Evolutionary conservation across 192 early-diverging fungal species (phyloP).

Genomic region (Phlyctochytrium planicorne): DNA sequence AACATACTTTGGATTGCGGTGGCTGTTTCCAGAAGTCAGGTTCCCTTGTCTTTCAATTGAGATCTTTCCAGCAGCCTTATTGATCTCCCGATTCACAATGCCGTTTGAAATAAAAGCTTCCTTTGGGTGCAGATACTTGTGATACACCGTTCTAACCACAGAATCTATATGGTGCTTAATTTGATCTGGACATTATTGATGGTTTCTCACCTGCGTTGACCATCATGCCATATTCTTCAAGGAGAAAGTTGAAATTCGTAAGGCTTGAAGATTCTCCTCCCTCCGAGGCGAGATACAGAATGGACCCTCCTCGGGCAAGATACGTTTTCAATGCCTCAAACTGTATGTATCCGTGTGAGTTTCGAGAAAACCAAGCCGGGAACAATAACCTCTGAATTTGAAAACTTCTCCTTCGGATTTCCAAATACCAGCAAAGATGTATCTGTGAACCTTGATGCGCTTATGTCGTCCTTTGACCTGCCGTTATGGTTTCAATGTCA

Average conservation of each 20-base stretch:
- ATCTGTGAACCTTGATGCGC: background rate
- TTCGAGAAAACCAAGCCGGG: background rate
- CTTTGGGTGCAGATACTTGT: background rate
- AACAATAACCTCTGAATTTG: background rate
- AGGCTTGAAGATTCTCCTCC: background rate
- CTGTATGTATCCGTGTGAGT: background rate
- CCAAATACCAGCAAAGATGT: background rate
- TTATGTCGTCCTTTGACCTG: background rate
- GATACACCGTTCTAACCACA: background rate
- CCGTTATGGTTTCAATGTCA: background rate
- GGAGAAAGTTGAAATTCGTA: background rate
- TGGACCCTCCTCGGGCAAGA: background rate
- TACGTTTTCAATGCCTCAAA: background rate
- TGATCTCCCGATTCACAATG: background rate
- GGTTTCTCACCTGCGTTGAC: background rate
- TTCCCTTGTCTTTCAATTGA: background rate
- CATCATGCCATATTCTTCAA: background rate
- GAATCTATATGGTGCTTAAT: background rate
- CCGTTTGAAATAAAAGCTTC: background rate
- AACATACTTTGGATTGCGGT: conserved; percentile 27
- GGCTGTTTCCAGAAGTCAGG: background rate
- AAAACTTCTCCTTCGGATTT: background rate
- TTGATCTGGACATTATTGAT: background rate
- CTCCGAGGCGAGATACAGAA: background rate
- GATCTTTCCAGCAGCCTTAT: conserved; percentile 20